Conservation (phyloP, 768 basidiomycete species). For the Leucosporidium yakuticum region DNA sequence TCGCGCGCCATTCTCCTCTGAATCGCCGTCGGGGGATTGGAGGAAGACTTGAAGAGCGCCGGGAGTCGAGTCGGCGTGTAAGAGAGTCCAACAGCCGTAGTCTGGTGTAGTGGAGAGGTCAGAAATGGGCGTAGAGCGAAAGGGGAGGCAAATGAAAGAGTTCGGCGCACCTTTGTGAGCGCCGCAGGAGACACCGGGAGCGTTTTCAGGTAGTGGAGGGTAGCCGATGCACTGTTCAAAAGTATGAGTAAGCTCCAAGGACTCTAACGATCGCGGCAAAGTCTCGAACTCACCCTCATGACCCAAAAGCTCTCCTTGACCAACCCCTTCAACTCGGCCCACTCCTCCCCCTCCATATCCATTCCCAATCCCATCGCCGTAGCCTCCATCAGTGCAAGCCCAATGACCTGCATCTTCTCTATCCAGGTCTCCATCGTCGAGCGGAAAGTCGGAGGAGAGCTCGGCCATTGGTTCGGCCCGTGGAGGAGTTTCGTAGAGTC, state of each 20-base stretch:
- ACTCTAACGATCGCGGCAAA: not conserved
- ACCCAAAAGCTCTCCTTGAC: constrained; percentile 82
- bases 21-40: constrained; percentile 4
- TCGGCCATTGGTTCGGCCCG: constrained; percentile 86
- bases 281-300: not conserved
- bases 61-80: constrained; percentile 67
- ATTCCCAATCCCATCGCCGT: constrained; percentile 78
- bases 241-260: not conserved
- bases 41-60: constrained; percentile 74
- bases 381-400: constrained; percentile 80
- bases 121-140: not conserved
- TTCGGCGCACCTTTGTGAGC: constrained; percentile 64
- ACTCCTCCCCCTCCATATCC: constrained; percentile 60
- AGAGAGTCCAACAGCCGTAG: constrained; percentile 85
- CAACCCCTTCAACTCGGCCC: constrained; percentile 53
- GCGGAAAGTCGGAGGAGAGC: constrained; percentile 53
- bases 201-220: constrained; percentile 70
- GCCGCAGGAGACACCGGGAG: constrained; percentile 82
- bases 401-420: constrained; percentile 76
- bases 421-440: constrained; percentile 61
- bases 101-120: constrained; percentile 47
- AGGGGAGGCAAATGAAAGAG: not conserved
- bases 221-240: constrained; percentile 62
- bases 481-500: constrained; percentile 47
- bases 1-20: not conserved